Base-by-base conservation (phyloP, 352 stramenopile species). In the Phytophthora sp. region DNA sequence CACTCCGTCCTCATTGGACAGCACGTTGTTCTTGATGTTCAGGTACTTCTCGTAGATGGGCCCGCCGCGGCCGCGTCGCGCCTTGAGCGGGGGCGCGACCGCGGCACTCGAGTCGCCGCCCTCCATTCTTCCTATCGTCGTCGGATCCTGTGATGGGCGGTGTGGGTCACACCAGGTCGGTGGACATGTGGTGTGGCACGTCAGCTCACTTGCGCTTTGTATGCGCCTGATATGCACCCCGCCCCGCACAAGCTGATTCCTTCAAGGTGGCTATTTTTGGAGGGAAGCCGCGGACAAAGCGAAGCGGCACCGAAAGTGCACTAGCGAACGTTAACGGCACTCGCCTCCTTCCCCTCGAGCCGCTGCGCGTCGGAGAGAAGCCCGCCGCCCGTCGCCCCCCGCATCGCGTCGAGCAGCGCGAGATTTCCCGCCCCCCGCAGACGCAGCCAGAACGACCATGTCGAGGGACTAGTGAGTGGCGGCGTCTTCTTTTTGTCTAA, bases 391-490 rank as follows among this genome's bases (percentile, higher is more conserved):
- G n/a, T n/a, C n/a, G n/a, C n/a, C 24, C 10, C 8, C 18, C 52
- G 13, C 38, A 56, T 58, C 37, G 24, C 54, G 23, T 44, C 15
- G 13, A 56, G 17, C 23, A 51, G 17, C 45, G 43, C 37, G 26
- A 66, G 34, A 46, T 51, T 13, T 46, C n/a, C n/a, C n/a, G n/a
- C n/a, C n/a, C n/a, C n/a, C n/a, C n/a, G n/a, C n/a, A n/a, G n/a
- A n/a, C n/a, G 34, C 48, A 58, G 49, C 46, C 44, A 55, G 23
- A 56, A 64, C 41, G 38, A 70, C 63, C 66, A 94, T 94, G 85
- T 91, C 85, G 27, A 77, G 79, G 63, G 85, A 94, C 65, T 94
- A 94, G 85, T 94, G 62, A 56, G 75, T 73, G 24, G 18, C 23
- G 46, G 39, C 52, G n/a, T n/a, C n/a, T n/a, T 57, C 26, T 27